These are phyloP conservation scores for Phytopythium kandeliae DNA, from an alignment of 352 stramenopile species.

Conservation along the genomic window DNA sequence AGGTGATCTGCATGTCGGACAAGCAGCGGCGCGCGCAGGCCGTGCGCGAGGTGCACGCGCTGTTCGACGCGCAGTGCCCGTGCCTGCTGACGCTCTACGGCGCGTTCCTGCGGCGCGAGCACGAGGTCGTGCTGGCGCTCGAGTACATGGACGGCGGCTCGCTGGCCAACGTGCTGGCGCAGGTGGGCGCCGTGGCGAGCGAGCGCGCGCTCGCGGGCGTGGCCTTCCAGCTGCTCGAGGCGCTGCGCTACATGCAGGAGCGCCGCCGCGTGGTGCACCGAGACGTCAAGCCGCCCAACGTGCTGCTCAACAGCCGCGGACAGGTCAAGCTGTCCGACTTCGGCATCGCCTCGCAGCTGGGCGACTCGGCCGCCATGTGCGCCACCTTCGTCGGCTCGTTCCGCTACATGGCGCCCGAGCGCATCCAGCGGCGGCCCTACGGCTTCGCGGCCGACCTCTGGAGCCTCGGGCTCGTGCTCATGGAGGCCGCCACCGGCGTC, in stretches of 20 bases:
- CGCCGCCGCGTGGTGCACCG: conserved; percentile 89
- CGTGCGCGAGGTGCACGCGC: conserved; percentile 85
- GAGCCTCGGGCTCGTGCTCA: conserved; percentile 89
- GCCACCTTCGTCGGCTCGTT: conserved; percentile 94
- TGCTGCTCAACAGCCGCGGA: conserved; percentile 89
- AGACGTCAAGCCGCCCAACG: conserved; percentile 97
- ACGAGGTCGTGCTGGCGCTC: conserved; percentile 86
- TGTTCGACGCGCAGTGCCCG: conserved; percentile 78
- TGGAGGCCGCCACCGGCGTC: conserved; percentile 88
- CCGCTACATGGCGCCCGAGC: conserved; percentile 92
- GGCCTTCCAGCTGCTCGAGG: conserved; percentile 92
- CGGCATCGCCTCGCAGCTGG: conserved; percentile 88
- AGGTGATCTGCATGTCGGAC: conserved; percentile 89
- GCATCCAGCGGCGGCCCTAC: conserved; percentile 87
- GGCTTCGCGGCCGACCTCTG: conserved; percentile 91
- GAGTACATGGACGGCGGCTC: conserved; percentile 94
- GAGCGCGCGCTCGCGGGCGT: conserved; percentile 89
- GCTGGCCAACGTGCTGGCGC: conserved; percentile 83
- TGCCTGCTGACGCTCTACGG: conserved; percentile 90
- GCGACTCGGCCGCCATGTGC: conserved; percentile 89
- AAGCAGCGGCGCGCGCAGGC: conserved; percentile 83
- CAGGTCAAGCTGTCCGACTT: conserved; percentile 97
- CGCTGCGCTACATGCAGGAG: conserved; percentile 92
- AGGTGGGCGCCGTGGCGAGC: conserved; percentile 66
- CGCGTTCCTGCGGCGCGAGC: conserved; percentile 80